These are phyloP conservation scores for Malassezia psittaci DNA, from an alignment of 1,284 basidiomycete species.

Conservation along the genomic window DNA sequence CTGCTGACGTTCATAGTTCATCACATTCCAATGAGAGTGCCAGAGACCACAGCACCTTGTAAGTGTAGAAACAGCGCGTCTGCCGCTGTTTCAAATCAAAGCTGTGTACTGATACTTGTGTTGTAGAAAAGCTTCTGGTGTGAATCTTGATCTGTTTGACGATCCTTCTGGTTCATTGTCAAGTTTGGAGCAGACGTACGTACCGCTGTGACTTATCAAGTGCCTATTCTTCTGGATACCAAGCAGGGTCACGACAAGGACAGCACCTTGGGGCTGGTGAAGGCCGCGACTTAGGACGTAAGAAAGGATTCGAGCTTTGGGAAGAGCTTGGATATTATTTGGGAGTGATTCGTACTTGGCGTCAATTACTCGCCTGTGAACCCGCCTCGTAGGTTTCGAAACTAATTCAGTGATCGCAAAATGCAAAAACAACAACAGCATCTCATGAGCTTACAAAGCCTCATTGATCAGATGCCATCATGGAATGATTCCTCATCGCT, in stretches of 20 bases:
- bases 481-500: conserved; percentile 47
- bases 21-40: neutral
- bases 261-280: conserved; percentile 80
- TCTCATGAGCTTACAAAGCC: conserved; percentile 58
- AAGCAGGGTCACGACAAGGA: conserved; percentile 71
- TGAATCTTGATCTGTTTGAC: neutral
- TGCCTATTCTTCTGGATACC: conserved; percentile 68
- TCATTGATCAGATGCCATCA: conserved; percentile 65
- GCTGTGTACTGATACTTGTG: neutral
- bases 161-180: conserved; percentile 16
- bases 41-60: neutral
- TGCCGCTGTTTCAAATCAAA: neutral
- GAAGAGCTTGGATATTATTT: conserved; percentile 89
- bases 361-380: conserved; percentile 4
- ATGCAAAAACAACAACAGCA: conserved; percentile 54
- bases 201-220: conserved; percentile 48
- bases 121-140: neutral
- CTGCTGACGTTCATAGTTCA: neutral
- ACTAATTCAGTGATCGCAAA: conserved; percentile 17
- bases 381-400: neutral
- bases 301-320: conserved; percentile 92
- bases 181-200: conserved; percentile 28
- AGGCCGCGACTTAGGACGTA: conserved; percentile 75
- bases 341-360: conserved; percentile 68
- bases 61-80: neutral